Conservation (phyloP, 2,329 filamentous ascomycete species). For the Cucurbitaria berberidis region DNA sequence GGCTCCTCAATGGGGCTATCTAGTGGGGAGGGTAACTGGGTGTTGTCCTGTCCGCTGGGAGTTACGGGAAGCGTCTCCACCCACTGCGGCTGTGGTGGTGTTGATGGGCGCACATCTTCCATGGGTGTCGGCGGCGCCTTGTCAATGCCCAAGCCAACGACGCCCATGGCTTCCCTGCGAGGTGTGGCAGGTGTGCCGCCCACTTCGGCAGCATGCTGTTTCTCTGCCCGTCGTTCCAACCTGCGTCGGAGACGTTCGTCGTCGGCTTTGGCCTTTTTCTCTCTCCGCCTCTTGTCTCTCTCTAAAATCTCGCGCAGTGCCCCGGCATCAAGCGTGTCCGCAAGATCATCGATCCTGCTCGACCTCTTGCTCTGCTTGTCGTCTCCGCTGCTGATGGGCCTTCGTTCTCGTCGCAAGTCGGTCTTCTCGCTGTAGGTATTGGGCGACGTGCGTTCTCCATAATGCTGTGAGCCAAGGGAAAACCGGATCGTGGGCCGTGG, state of each 20-base stretch:
- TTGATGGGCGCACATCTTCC: constrained; percentile 55
- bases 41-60: constrained; percentile 27
- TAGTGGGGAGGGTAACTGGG: constrained; percentile 45
- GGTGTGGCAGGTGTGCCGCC: constrained; percentile 63
- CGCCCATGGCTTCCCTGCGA: constrained; percentile 52
- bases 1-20: constrained; percentile 55
- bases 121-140: constrained; percentile 63
- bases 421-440: constrained; percentile 56
- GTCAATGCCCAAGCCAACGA: constrained; percentile 62
- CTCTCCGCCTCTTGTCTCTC: constrained; percentile 78
- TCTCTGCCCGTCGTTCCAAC: constrained; percentile 70
- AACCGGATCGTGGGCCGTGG: constrained; percentile 84
- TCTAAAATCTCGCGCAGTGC: constrained; percentile 90
- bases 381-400: constrained; percentile 54
- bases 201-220: constrained; percentile 63
- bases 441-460: constrained; percentile 42
- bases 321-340: constrained; percentile 82
- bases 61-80: constrained; percentile 25
- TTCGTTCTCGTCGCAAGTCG: constrained; percentile 59
- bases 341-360: constrained; percentile 71
- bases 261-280: constrained; percentile 73
- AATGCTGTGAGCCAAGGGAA: constrained; percentile 68
- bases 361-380: constrained; percentile 61
- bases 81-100: constrained; percentile 32
- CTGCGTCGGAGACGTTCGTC: constrained; percentile 70